These are phyloP conservation scores for Skeletonema marinoi DNA, from an alignment of 108 stramenopile species.

Conservation along the genomic window DNA sequence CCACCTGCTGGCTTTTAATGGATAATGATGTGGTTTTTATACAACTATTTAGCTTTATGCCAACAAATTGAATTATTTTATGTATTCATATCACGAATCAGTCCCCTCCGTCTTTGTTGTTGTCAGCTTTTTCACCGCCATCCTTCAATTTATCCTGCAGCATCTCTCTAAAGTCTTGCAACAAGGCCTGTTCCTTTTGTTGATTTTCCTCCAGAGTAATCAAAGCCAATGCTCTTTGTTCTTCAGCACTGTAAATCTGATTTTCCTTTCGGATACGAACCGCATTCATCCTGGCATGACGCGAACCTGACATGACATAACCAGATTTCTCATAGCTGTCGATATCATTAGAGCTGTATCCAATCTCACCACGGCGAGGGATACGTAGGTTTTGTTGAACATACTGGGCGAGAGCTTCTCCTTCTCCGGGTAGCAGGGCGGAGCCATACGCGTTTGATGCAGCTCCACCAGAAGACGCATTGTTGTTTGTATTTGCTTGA, in stretches of 20 bases:
- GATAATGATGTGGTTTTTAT: not conserved
- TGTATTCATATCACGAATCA: not conserved
- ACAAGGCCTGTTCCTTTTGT: slow-evolving; percentile 93
- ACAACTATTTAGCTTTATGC: not conserved
- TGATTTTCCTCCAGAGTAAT: slow-evolving; percentile 98
- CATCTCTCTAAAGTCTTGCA: slow-evolving; percentile 92
- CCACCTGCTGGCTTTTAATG: slow-evolving; percentile 56
- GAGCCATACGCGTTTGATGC: slow-evolving; percentile 75
- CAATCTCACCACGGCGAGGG: slow-evolving; percentile 98
- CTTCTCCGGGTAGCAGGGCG: slow-evolving; percentile 93
- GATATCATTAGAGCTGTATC: slow-evolving; percentile 92
- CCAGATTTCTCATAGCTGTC: slow-evolving; percentile 91
- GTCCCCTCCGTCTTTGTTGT: not conserved
- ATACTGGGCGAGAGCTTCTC: slow-evolving; percentile 92
- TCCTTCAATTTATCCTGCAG: slow-evolving; percentile 75
- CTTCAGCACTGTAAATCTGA: slow-evolving; percentile 98
- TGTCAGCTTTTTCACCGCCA: slow-evolving; percentile 15
- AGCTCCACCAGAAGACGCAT: slow-evolving; percentile 38
- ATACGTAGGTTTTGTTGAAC: slow-evolving; percentile 98
- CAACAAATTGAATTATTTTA: not conserved
- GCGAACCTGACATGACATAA: slow-evolving; percentile 96
- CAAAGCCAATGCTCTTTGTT: slow-evolving; percentile 95
- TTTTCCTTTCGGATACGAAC: slow-evolving; percentile 99
- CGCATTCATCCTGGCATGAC: slow-evolving; percentile 98
- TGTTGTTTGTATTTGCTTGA: slow-evolving; percentile 51